Conservation (phyloP, 176 grass and related monocot species). For the Oryza australiensis region DNA sequence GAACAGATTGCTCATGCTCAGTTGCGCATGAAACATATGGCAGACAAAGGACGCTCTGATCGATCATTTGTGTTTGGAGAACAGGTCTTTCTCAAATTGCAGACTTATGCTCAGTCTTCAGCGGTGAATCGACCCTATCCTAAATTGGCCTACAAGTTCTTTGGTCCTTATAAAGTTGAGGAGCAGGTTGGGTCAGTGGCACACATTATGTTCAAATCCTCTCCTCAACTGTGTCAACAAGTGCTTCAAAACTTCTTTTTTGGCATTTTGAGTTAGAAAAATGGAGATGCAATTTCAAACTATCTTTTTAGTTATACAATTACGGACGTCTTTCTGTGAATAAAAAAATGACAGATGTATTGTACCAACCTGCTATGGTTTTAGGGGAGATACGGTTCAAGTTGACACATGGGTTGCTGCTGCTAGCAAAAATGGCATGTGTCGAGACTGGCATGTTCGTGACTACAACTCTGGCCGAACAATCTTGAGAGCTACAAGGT, state of each 20-base stretch:
- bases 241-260: not conserved
- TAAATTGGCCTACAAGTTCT: no score
- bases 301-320: not conserved
- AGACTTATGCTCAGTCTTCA: no score
- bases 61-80: no score
- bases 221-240: not conserved
- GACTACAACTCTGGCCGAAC: conserved; percentile 81
- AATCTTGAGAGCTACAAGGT: conserved; percentile 93
- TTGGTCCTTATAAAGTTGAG: no score
- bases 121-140: no score
- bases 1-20: no score
- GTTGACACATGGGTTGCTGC: conserved; percentile 95
- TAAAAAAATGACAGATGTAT: not conserved
- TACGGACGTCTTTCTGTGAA: not conserved
- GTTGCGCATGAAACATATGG: no score
- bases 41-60: no score
- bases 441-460: conserved; percentile 91
- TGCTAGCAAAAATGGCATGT: conserved; percentile 98
- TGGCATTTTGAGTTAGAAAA: not conserved
- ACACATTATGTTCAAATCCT: not conserved
- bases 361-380: conserved; percentile 25
- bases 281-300: not conserved
- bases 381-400: conserved; percentile 91
- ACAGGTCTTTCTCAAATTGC: no score
- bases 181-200: no score